Base-by-base conservation (phyloP, 2,329 filamentous ascomycete species). In the Trichoderma aggressivum region DNA sequence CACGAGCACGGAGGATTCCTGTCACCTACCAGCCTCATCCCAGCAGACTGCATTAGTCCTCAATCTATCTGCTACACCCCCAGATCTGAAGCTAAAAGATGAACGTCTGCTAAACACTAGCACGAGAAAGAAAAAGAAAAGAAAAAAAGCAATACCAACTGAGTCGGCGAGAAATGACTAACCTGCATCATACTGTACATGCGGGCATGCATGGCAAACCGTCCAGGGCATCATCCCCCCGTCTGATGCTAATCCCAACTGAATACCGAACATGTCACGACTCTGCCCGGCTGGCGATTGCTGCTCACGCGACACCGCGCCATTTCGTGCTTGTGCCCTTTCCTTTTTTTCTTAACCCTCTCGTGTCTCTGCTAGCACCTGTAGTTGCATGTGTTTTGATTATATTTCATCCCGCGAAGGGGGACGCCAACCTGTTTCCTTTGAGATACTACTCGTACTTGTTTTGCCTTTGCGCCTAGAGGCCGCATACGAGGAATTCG, bases 271-370 rank as follows among this genome's bases (percentile, higher is more conserved):
- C 30, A 24, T 60, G 21, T 24, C 21, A 53, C 16, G 11, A 36
- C 10, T 59, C 32, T 59, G 24, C n/a, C n/a, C 21, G 28, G 30
- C 12, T 58, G 18, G 32, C 36, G 55, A n/a, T 30, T 58, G 34
- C 8, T 36, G 55, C 34, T 61, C 66, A 69, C 66, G 56, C 66
- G 66, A 69, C 56, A 69, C 39, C 53, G 64, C 64, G 63, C 53
- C 63, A 21, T 18, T 30, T 32, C 58, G 47, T 39, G 26, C 58
- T 36, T 36, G 12, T 28, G 14, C 12, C 16, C 21, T 34, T 21
- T 6, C 7, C 2, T 32, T 55, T 47, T 30, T 30, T 36, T 28
- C 28, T 8, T 47, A 50, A 39, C 21, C 21, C 5, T 53, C 11
- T 53, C 6, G 21, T 53, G 6, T 7, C 3, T 53, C 21, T 53